A percentile compares a stretch with the other conserved stretches of the same genome.
Conservation (phyloP, 2,329 filamentous ascomycete genomes). For the Aspergillus fischeri region DNA sequence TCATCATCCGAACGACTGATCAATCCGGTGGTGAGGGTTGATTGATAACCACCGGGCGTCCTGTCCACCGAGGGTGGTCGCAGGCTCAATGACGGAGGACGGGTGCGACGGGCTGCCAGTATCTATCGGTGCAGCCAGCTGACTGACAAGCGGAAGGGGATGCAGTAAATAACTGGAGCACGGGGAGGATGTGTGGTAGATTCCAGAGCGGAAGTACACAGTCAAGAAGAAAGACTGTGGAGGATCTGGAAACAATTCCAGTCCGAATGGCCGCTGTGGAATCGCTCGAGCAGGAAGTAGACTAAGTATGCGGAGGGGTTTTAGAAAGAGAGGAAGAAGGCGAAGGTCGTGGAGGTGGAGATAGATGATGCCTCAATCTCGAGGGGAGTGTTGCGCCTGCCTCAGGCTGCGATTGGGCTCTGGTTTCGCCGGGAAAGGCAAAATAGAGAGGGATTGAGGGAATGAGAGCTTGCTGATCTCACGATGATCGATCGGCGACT, state of each 20-base stretch:
- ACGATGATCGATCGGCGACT: not conserved
- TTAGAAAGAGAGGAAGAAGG: slow-evolving; percentile 2
- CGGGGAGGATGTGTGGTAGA: slow-evolving; percentile 14
- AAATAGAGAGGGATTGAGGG: not conserved
- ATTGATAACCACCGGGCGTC: not conserved
- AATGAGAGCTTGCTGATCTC: not conserved
- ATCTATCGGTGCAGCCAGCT: slow-evolving; percentile 10
- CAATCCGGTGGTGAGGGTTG: slow-evolving; percentile 6
- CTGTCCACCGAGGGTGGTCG: not conserved
- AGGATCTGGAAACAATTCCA: slow-evolving; percentile 1
- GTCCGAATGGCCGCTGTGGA: slow-evolving; percentile 2
- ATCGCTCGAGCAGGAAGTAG: not conserved
- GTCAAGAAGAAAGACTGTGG: slow-evolving; percentile 1
- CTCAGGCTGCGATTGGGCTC: slow-evolving; percentile 18
- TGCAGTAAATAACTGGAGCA: not conserved
- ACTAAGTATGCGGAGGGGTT: not conserved
- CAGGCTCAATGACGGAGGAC: slow-evolving; percentile 14
- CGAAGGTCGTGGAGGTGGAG: slow-evolving; percentile 1
- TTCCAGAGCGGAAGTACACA: slow-evolving; percentile 14
- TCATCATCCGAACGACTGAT: slow-evolving; percentile 22
- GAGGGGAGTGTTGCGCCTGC: not conserved
- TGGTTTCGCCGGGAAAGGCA: not conserved
- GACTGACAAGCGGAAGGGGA: slow-evolving; percentile 16
- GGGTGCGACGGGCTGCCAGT: slow-evolving; percentile 8
- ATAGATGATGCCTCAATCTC: not conserved